A percentile compares a stretch with the other conserved stretches of the same genome.
Evolutionary conservation across 192 early-diverging fungal species (phyloP).

Genomic region (Cladochytrium replicatum): DNA sequence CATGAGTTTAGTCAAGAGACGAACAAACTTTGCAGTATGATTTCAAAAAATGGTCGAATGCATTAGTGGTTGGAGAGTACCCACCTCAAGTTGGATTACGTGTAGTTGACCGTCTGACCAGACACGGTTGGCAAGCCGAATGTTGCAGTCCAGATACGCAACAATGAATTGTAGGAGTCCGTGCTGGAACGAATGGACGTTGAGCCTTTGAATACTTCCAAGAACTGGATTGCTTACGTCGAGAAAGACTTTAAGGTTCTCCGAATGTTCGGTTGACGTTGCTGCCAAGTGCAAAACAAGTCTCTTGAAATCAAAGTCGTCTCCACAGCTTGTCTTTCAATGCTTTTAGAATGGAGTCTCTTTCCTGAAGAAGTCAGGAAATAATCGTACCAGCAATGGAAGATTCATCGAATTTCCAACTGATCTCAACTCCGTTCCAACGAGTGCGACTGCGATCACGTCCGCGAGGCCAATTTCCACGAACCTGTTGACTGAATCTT

Average conservation of each 20-base stretch:
- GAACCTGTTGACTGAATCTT: too few species aligned
- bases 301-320: too few species aligned
- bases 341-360: too few species aligned
- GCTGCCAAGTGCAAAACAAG: too few species aligned
- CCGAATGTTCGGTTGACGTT: background rate
- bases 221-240: slow-evolving; percentile 5
- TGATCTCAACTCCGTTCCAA: too few species aligned
- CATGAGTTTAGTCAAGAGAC: slow-evolving; percentile 19
- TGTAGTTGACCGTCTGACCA: slow-evolving; percentile 25
- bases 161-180: slow-evolving; percentile 28
- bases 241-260: slow-evolving; percentile 6
- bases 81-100: slow-evolving; percentile 23
- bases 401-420: too few species aligned
- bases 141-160: slow-evolving; percentile 15
- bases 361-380: too few species aligned
- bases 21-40: slow-evolving; percentile 10
- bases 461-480: too few species aligned
- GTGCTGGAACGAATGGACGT: slow-evolving; percentile 10
- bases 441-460: too few species aligned
- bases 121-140: slow-evolving; percentile 1
- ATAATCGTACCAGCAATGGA: too few species aligned
- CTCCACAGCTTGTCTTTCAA: too few species aligned
- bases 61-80: background rate
- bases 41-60: background rate
- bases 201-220: background rate